These are phyloP conservation scores for Neltuma alba DNA, from an alignment of 306 rosid genomes.

Conservation along the genomic window DNA sequence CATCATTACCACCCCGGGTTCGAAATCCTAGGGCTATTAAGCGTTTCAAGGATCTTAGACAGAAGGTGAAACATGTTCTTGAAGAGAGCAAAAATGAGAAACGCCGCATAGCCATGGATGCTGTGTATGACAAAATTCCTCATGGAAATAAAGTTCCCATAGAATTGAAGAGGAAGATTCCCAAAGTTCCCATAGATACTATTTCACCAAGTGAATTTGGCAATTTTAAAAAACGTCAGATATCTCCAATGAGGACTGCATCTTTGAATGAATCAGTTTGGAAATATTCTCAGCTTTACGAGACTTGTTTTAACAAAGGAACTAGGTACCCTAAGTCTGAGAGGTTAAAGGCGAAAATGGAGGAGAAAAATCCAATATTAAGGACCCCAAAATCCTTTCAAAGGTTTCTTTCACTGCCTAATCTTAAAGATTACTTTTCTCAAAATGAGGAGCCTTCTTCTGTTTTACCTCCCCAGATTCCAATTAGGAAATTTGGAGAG, in stretches of 20 bases:
- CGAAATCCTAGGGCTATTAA: slow-evolving; percentile 37
- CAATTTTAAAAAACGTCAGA: slow-evolving; percentile 26
- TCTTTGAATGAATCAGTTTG: slow-evolving; percentile 59
- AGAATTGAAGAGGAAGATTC: slow-evolving; percentile 33
- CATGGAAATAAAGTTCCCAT: slow-evolving; percentile 45
- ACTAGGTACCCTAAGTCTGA: slow-evolving; percentile 40
- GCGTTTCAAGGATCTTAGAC: slow-evolving; percentile 63
- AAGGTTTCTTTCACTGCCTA: slow-evolving; percentile 72
- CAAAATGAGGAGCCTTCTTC: slow-evolving; percentile 47
- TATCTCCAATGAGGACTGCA: slow-evolving; percentile 51
- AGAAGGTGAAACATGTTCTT: slow-evolving; percentile 60
- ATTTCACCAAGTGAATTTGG: slow-evolving; percentile 28
- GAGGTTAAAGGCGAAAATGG: slow-evolving; percentile 40
- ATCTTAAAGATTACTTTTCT: slow-evolving; percentile 46
- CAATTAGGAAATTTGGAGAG: slow-evolving; percentile 29
- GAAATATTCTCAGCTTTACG: slow-evolving; percentile 64
- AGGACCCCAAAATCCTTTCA: slow-evolving; percentile 46
- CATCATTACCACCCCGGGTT: slow-evolving; percentile 25
- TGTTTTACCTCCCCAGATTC: slow-evolving; percentile 35
- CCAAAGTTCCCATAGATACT: slow-evolving; percentile 39
- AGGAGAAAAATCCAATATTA: slow-evolving; percentile 35
- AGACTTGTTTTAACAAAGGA: slow-evolving; percentile 53
- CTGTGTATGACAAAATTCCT: slow-evolving; percentile 72
- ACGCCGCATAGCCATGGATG: slow-evolving; percentile 68
- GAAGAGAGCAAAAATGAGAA: slow-evolving; percentile 59